These are phyloP conservation scores for Sugiyamaella lignohabitans DNA, from an alignment of 805 yeast species.

Conservation along the genomic window DNA sequence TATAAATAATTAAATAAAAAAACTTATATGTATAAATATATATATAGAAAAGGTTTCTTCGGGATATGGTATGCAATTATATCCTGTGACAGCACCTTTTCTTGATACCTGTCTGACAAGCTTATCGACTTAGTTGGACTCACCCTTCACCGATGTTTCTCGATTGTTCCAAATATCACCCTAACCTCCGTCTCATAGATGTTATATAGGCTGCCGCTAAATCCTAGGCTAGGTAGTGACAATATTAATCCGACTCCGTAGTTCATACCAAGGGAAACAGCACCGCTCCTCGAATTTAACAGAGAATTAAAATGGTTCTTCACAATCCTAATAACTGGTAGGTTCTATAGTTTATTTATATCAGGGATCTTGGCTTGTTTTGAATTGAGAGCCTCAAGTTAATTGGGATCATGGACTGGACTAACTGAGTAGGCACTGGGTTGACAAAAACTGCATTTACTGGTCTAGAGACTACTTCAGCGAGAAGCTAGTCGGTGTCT, in stretches of 20 bases:
- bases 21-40: no score
- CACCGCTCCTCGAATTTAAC: no score
- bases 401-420: conserved; percentile 10
- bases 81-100: no score
- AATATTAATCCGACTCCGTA: neutral
- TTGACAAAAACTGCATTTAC: conserved; percentile 88
- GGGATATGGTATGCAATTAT: no score
- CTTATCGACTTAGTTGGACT: neutral
- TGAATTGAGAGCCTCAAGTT: no score
- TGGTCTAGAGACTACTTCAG: conserved; percentile 82
- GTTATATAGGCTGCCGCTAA: neutral
- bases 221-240: neutral
- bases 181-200: neutral
- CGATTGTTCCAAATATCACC: conserved; percentile 3
- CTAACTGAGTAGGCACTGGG: conserved; percentile 69
- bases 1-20: no score
- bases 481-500: conserved; percentile 49
- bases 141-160: conserved; percentile 1
- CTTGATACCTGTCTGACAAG: no score
- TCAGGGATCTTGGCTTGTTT: no score
- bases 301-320: conserved; percentile 76
- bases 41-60: no score
- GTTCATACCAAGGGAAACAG: no score
- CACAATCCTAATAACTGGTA: conserved; percentile 90
- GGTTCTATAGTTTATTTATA: conserved; percentile 10